These are phyloP conservation scores for Fusarium neocosmosporiellum DNA, from an alignment of 2,329 filamentous ascomycete species.

Conservation along the genomic window DNA sequence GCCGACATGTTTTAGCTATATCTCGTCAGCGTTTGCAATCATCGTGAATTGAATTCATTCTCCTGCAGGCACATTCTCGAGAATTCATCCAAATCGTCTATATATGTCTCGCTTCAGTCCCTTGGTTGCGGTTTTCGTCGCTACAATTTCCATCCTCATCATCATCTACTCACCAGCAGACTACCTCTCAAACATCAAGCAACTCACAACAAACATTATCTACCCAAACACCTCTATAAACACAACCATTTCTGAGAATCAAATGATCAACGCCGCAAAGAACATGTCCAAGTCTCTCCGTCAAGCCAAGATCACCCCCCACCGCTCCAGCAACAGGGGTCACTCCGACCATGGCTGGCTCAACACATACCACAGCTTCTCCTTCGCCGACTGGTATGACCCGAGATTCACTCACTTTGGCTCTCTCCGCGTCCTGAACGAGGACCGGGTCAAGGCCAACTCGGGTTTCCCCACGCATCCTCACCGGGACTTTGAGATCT, in stretches of 20 bases:
- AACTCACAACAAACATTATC: conserved; percentile 33
- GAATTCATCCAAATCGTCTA: conserved; percentile 42
- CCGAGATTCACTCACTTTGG: conserved; percentile 77
- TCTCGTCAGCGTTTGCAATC: conserved; percentile 43
- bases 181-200: conserved; percentile 37
- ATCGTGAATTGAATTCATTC: conserved; percentile 28
- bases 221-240: conserved; percentile 19
- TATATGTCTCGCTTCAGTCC: conserved; percentile 54
- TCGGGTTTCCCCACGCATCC: conserved; percentile 87
- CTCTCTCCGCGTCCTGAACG: conserved; percentile 85
- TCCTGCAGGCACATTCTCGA: conserved; percentile 39
- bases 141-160: conserved; percentile 53
- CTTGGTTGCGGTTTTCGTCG: conserved; percentile 50
- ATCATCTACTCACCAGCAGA: conserved; percentile 44
- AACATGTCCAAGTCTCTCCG: conserved; percentile 72
- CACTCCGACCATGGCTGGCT: conserved; percentile 89
- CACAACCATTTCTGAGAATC: conserved; percentile 13
- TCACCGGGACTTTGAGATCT: conserved; percentile 90
- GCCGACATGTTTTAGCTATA: conserved; percentile 30
- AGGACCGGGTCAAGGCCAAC: conserved; percentile 81
- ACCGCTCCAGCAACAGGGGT: conserved; percentile 77
- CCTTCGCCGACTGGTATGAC: conserved; percentile 79
- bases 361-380: conserved; percentile 88
- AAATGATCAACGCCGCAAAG: conserved; percentile 52
- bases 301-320: conserved; percentile 79